phyloP scores from a whole-genome alignment of 495 filamentous ascomycete genomes.

The Talaromyces nanjingensis region DNA sequence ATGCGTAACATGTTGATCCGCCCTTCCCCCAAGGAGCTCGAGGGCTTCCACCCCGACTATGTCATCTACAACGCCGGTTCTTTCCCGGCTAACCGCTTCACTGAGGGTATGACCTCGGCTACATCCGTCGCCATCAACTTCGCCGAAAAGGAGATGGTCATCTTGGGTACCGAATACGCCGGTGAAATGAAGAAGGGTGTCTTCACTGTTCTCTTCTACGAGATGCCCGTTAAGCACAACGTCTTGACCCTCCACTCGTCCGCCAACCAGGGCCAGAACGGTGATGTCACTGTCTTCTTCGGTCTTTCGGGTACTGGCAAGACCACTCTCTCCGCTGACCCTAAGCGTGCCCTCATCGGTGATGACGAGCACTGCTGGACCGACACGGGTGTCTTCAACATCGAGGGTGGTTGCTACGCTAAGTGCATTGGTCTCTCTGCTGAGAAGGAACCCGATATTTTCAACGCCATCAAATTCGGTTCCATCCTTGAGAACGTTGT shows the following conservation, averaged over 20 bases:
- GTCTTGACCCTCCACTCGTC: slow-evolving; percentile 95
- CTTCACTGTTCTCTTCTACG: slow-evolving; percentile 99
- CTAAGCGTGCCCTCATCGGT: slow-evolving; percentile 92
- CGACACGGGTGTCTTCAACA: slow-evolving; percentile 96
- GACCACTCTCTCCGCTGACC: slow-evolving; percentile 95
- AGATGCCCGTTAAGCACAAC: slow-evolving; percentile 99
- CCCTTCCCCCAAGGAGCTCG: slow-evolving; percentile 78
- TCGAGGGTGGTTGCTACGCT: slow-evolving; percentile 98
- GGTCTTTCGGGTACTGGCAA: slow-evolving; percentile 97
- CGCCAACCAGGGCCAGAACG: slow-evolving; percentile 79
- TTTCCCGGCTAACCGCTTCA: slow-evolving; percentile 98
- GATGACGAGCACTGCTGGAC: slow-evolving; percentile 99
- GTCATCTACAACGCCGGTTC: slow-evolving; percentile 98
- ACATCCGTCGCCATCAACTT: slow-evolving; percentile 87
- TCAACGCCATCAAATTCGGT: slow-evolving; percentile 90
- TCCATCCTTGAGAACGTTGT: slow-evolving; percentile 98
- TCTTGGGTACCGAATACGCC: slow-evolving; percentile 97
- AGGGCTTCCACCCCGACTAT: slow-evolving; percentile 98
- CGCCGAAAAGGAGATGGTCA: slow-evolving; percentile 92
- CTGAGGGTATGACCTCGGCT: slow-evolving; percentile 94
- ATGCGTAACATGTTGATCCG: slow-evolving; percentile 99
- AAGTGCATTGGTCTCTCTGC: slow-evolving; percentile 97
- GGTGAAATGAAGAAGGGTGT: slow-evolving; percentile 99
- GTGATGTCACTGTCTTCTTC: slow-evolving; percentile 97
- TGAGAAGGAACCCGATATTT: slow-evolving; percentile 99